Base-by-base conservation (phyloP, 2,329 filamentous ascomycete species). In the Hypoxylon sp. region DNA sequence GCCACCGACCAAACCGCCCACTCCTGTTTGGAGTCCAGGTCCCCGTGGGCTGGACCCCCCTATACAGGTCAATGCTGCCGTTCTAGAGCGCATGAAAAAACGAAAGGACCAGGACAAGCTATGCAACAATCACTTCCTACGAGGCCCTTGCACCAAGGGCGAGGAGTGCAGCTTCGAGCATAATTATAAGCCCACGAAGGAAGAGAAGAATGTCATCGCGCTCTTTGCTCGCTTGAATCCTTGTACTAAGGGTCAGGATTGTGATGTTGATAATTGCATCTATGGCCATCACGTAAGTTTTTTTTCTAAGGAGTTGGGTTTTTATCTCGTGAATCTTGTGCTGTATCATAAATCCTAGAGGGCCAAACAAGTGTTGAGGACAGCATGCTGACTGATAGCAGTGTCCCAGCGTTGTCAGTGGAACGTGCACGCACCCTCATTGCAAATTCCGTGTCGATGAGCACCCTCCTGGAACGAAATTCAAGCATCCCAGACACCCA, bases 41-140 rank as follows among this genome's bases (percentile, higher is more conserved):
- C 78, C 79, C 5, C 85, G 87, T 30, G 88, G 87, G 1, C 74
- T 89, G 2, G 88, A 90, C 63, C 78, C 82, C 17, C 80, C 83
- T 1, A 83, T 89, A 30, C 76, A 77, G 1, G 79, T 86, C 21
- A 85, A 83, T 61, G 73, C 77, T 46, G 66, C 75, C 1, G 82
- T 82, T 6, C 75, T 89, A 65, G 87, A 89, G 13, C 80, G 77
- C 21, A 82, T 90, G 72, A 89, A 87, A 79, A 86, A 83, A 73
- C 81, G 87, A 63, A 85, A 83, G 60, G 84, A 84, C 32, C 79
- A 78, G 70, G 82, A 85, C 67, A 89, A 89, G 76, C 78, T 89
- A 6, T 90, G 88, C 80, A 90, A 90, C 75, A 87, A 87, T 52
- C 86, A 88, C 72, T 89, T 87, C 72, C 81, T 90, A 30, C 82